phyloP scores from a whole-genome alignment of 306 rosid species.

The Vigna mungo region DNA sequence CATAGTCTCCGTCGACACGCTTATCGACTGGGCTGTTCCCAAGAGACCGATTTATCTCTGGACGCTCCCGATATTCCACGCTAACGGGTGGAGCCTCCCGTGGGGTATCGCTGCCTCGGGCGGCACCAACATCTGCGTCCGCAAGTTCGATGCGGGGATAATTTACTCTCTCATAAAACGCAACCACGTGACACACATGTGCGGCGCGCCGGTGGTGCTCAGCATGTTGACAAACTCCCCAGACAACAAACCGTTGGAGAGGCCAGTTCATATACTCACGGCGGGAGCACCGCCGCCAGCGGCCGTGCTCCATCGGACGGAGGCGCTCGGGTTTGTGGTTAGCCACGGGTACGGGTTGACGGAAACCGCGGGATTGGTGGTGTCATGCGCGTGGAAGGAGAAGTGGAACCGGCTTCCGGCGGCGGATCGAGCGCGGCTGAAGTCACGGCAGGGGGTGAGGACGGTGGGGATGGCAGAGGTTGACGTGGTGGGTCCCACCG shows the following conservation, averaged over 20 bases:
- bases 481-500: conserved; percentile 58
- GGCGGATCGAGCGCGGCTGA: conserved; percentile 66
- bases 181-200: conserved; percentile 73
- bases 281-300: conserved; percentile 80
- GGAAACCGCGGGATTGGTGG: conserved; percentile 56
- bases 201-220: conserved; percentile 76
- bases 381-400: conserved; percentile 72
- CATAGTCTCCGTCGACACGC: conserved; percentile 40
- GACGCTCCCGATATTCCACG: conserved; percentile 77
- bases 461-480: conserved; percentile 49
- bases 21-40: conserved; percentile 59
- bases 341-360: conserved; percentile 76
- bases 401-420: conserved; percentile 68
- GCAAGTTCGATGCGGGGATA: conserved; percentile 51
- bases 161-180: conserved; percentile 51
- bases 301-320: conserved; percentile 57
- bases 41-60: conserved; percentile 64
- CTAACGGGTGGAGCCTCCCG: conserved; percentile 74
- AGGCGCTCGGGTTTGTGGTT: conserved; percentile 62
- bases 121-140: conserved; percentile 65
- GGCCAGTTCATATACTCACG: conserved; percentile 61
- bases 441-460: conserved; percentile 79
- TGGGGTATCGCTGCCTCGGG: conserved; percentile 81
- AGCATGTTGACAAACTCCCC: conserved; percentile 66
- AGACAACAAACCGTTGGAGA: conserved; percentile 34